Base-by-base conservation (phyloP, 139 green algal species). In the Zygnema cylindricum region DNA sequence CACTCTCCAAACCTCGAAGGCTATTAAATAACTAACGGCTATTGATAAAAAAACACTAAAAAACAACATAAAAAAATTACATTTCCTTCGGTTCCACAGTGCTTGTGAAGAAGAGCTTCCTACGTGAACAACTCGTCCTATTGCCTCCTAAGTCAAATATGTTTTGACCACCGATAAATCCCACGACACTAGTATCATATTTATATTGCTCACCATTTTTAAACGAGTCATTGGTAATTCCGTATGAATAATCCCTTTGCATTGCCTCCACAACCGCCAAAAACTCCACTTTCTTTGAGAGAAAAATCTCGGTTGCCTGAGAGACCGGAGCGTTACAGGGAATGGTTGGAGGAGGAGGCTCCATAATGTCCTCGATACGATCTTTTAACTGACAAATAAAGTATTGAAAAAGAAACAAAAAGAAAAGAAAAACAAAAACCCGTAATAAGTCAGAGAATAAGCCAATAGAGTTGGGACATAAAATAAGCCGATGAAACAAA, bases 341-440 rank as follows among this genome's bases (percentile, higher is more conserved):
- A 41, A 85, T 55, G 49, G 36, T 35, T 1, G 78, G 78, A 55
- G 78, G 78, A 23, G 38, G 38, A 33, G 78, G 78, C 78, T 41
- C 40, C 78, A 85, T 85, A 38, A 85, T 55, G 78, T 85, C 39
- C 3, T 25, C 23, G 38, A 85, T 0, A 33, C 43, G 76, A 2
- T 63, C 41, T 21, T 7, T n/a, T 21, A 1, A 33, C 41, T 49
- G 43, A n/a, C n/a, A n/a, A n/a, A n/a, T n/a, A n/a, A n/a, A n/a
- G n/a, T n/a, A n/a, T n/a, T n/a, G n/a, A n/a, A n/a, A n/a, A n/a
- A n/a, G n/a, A n/a, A n/a, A n/a, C n/a, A n/a, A n/a, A n/a, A n/a
- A n/a, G n/a, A n/a, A n/a, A n/a, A n/a, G n/a, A n/a, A n/a, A n/a
- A n/a, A n/a, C n/a, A n/a, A n/a, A n/a, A n/a, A n/a, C n/a, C n/a